These are phyloP conservation scores for Pulicaria dysenterica DNA, from an alignment of 129 eudicot species.

Conservation along the genomic window DNA sequence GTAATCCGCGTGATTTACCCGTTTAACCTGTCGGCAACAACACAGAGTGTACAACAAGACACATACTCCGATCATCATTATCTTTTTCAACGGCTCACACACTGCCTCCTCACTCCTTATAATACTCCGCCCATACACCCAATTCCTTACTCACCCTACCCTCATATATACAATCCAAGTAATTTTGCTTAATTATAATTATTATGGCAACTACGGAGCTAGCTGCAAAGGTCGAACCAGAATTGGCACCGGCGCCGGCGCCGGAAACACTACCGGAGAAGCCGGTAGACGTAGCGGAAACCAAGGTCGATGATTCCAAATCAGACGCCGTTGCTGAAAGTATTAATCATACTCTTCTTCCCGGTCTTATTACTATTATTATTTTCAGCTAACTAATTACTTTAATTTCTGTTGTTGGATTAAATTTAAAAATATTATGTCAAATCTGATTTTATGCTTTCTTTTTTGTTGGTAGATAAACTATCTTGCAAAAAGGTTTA, in stretches of 20 bases:
- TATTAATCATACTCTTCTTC: conserved; percentile 21
- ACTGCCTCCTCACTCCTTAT: conserved; percentile 14
- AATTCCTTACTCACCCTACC: conserved; percentile 6
- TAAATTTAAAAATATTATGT: no score
- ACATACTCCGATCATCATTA: conserved; percentile 30
- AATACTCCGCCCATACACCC: conserved; percentile 35
- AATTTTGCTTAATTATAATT: neutral
- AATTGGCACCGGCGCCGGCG: conserved; percentile 33
- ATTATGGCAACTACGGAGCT: conserved; percentile 41
- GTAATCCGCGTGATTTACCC: conserved; percentile 37
- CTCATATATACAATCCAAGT: conserved; percentile 10
- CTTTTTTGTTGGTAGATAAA: neutral
- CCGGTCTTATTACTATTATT: no score
- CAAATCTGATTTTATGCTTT: neutral
- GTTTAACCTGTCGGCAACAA: conserved; percentile 44
- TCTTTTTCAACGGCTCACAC: conserved; percentile 29
- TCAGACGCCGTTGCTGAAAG: conserved; percentile 41
- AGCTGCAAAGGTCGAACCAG: conserved; percentile 29
- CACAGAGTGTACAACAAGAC: conserved; percentile 12
- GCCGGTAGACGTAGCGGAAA: conserved; percentile 29
- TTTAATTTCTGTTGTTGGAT: no score
- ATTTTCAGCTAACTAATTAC: no score
- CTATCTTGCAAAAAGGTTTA: neutral
- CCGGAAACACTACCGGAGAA: conserved; percentile 41
- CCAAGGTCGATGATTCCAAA: conserved; percentile 37